Evolutionary conservation across 2,329 filamentous ascomycete species (phyloP).

Genomic region (Apiospora sp.): DNA sequence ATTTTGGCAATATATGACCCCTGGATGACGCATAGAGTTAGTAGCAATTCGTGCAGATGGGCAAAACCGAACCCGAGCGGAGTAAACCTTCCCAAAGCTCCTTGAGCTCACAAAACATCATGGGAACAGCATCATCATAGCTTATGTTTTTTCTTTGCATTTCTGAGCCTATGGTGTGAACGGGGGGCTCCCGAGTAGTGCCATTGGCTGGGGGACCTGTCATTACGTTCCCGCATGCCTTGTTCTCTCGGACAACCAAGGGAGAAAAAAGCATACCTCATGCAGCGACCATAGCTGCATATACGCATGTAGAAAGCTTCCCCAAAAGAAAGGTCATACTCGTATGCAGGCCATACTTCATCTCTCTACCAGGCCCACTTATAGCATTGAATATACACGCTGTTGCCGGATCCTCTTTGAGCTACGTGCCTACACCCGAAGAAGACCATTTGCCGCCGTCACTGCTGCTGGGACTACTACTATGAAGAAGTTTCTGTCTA

Average conservation of each 20-base stretch:
- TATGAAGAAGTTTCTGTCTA: neutral
- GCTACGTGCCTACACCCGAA: neutral
- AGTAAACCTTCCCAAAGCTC: neutral
- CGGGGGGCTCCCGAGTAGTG: neutral
- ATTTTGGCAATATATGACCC: neutral
- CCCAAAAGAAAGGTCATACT: neutral
- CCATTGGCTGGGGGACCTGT: neutral
- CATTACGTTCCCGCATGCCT: neutral
- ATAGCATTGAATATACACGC: neutral
- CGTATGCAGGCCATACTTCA: neutral
- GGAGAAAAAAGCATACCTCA: neutral
- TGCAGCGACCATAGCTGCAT: neutral
- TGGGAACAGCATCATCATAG: neutral
- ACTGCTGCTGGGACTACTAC: no score
- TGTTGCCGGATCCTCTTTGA: neutral
- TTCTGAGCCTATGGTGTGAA: neutral
- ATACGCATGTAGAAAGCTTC: neutral
- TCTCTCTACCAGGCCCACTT: neutral
- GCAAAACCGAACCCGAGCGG: neutral
- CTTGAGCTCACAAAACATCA: conserved; percentile 7
- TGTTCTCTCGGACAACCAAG: neutral
- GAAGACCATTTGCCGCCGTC: neutral
- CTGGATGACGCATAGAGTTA: neutral
- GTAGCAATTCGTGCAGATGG: neutral
- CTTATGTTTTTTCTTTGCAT: neutral